A percentile compares a stretch with the other conserved stretches of the same genome.
Conservation (phyloP, 2,329 filamentous ascomycete genomes). For the Microcera coccophila region DNA sequence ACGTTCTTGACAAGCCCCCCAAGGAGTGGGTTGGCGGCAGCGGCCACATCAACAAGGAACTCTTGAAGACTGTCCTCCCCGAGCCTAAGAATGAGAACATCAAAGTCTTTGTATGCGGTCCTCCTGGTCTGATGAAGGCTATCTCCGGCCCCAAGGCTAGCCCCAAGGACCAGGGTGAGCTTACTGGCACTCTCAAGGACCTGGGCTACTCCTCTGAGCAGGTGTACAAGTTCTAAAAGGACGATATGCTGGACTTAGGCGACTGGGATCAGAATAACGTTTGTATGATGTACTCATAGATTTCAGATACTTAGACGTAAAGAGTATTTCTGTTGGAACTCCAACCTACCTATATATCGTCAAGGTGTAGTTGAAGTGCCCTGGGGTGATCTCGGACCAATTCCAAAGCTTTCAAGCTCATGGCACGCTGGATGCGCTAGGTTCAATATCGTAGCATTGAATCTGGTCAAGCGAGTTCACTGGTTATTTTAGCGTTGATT, state of each 20-base stretch:
- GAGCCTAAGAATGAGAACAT: slow-evolving; percentile 88
- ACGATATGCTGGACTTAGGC: neutral
- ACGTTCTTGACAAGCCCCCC: slow-evolving; percentile 81
- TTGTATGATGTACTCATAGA: slow-evolving; percentile 28
- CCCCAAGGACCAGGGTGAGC: slow-evolving; percentile 90
- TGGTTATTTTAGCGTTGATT: too few relatives aligned
- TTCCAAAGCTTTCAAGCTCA: too few relatives aligned
- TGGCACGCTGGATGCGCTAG: too few relatives aligned
- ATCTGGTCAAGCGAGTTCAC: too few relatives aligned
- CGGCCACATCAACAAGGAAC: slow-evolving; percentile 83
- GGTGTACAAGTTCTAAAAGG: slow-evolving; percentile 85
- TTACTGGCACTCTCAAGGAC: slow-evolving; percentile 76
- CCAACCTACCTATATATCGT: too few relatives aligned
- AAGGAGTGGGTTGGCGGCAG: slow-evolving; percentile 72
- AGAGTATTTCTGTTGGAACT: neutral
- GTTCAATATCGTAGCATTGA: too few relatives aligned
- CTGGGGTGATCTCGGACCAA: too few relatives aligned
- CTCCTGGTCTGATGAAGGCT: slow-evolving; percentile 88
- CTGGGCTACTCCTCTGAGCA: slow-evolving; percentile 69
- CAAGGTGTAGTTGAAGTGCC: too few relatives aligned
- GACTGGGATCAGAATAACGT: slow-evolving; percentile 1
- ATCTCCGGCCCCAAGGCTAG: slow-evolving; percentile 86
- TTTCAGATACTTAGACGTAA: slow-evolving; percentile 17
- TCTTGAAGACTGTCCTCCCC: slow-evolving; percentile 90
- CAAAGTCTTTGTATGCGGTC: slow-evolving; percentile 95